Conservation (phyloP, 495 filamentous ascomycete genomes). For the Neurospora sp. region DNA sequence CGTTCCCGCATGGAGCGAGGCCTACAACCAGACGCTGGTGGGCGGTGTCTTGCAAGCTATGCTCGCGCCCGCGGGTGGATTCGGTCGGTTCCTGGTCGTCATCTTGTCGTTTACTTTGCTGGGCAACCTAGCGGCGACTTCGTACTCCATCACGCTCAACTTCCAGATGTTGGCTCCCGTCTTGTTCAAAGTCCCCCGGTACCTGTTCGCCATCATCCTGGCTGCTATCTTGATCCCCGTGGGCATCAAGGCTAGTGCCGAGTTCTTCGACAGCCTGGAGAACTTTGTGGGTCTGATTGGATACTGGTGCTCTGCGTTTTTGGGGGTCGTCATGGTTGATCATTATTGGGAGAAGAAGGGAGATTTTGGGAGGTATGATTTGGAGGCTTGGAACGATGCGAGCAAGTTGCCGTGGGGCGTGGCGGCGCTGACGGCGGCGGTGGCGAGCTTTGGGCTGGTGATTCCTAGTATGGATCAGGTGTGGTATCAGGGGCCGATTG, state of each 20-base stretch:
- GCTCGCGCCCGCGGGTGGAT: slow-evolving; percentile 39
- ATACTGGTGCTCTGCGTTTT: slow-evolving; percentile 46
- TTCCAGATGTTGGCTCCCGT: slow-evolving; percentile 44
- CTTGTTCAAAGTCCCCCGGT: slow-evolving; percentile 38
- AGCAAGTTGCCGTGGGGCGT: slow-evolving; percentile 35
- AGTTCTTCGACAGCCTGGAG: slow-evolving; percentile 42
- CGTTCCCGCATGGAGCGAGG: slow-evolving; percentile 34
- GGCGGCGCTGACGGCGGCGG: slow-evolving; percentile 32
- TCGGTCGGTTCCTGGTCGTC: slow-evolving; percentile 47
- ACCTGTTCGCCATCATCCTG: slow-evolving; percentile 39
- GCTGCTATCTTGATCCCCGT: slow-evolving; percentile 43
- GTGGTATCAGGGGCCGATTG: slow-evolving; percentile 46
- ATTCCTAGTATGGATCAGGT: slow-evolving; percentile 46
- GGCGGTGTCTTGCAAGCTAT: slow-evolving; percentile 47
- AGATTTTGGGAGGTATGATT: slow-evolving; percentile 29
- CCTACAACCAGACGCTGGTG: slow-evolving; percentile 35
- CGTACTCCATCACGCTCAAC: slow-evolving; percentile 45
- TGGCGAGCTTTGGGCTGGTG: slow-evolving; percentile 34
- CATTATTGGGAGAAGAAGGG: slow-evolving; percentile 35
- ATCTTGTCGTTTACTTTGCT: slow-evolving; percentile 42
- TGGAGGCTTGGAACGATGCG: slow-evolving; percentile 38
- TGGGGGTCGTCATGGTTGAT: slow-evolving; percentile 39
- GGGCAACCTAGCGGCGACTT: slow-evolving; percentile 40
- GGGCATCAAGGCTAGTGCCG: slow-evolving; percentile 32
- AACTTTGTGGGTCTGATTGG: slow-evolving; percentile 46